These are phyloP conservation scores for Tranzscheliella williamsii DNA, from an alignment of 1,284 basidiomycete species.

Conservation along the genomic window DNA sequence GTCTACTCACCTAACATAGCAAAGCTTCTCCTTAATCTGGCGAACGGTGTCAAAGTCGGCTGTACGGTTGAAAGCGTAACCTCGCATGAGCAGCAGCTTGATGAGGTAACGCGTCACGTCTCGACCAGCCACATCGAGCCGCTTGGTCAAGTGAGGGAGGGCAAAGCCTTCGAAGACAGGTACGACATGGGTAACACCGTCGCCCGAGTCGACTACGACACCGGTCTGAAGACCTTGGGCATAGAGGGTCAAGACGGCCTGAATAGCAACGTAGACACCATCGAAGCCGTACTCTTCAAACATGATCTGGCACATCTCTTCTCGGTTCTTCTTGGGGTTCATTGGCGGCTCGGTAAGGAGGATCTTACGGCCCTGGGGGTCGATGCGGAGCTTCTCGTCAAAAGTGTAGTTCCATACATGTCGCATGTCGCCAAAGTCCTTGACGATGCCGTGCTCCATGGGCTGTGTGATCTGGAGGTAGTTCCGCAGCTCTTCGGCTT, in stretches of 20 bases:
- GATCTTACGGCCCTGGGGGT: conserved; percentile 85
- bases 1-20: conserved; percentile 83
- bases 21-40: conserved; percentile 98
- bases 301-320: conserved; percentile 97
- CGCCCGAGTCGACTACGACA: conserved; percentile 97
- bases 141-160: conserved; percentile 87
- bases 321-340: conserved; percentile 93
- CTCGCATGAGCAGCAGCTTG: conserved; percentile 95
- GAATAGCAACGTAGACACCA: conserved; percentile 95
- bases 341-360: conserved; percentile 98
- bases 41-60: conserved; percentile 98
- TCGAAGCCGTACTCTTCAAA: conserved; percentile 98
- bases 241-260: conserved; percentile 95
- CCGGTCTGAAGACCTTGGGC: conserved; percentile 97
- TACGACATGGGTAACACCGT: conserved; percentile 98
- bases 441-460: conserved; percentile 98
- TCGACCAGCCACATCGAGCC: conserved; percentile 89
- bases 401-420: conserved; percentile 98
- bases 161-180: conserved; percentile 97
- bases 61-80: conserved; percentile 98
- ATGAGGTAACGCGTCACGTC: conserved; percentile 98
- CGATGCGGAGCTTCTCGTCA: conserved; percentile 87
- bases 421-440: conserved; percentile 99
- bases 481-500: conserved; percentile 88
- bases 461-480: conserved; percentile 96